A percentile compares a stretch with the other conserved stretches of the same genome.
Evolutionary conservation across 2,329 filamentous ascomycete species (phyloP).

Genomic region (Cercospora zeae-maydis): DNA sequence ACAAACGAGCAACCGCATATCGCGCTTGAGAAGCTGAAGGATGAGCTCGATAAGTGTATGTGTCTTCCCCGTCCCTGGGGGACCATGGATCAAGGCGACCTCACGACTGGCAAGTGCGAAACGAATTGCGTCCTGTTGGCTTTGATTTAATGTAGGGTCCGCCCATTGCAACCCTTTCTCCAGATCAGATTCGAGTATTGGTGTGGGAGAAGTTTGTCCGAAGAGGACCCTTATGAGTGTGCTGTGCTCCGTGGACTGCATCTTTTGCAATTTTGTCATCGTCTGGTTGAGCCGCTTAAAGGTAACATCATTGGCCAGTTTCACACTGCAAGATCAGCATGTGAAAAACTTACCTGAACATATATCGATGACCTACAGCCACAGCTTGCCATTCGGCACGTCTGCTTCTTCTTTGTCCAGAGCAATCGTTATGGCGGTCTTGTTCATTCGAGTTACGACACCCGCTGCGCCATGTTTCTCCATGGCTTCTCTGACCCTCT

Average conservation of each 20-base stretch:
- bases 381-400: slow-evolving; percentile 55
- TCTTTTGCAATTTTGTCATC: slow-evolving; percentile 58
- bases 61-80: slow-evolving; percentile 94
- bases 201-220: slow-evolving; percentile 54
- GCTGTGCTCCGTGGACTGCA: slow-evolving; percentile 54
- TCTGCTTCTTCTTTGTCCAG: slow-evolving; percentile 62
- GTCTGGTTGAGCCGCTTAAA: slow-evolving; percentile 63
- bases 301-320: slow-evolving; percentile 64
- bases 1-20: slow-evolving; percentile 80
- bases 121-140: slow-evolving; percentile 61
- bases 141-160: slow-evolving; percentile 57
- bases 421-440: slow-evolving; percentile 60
- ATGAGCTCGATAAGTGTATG: slow-evolving; percentile 95
- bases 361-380: slow-evolving; percentile 53
- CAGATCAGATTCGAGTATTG: slow-evolving; percentile 45
- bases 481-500: slow-evolving; percentile 66
- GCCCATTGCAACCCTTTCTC: slow-evolving; percentile 49
- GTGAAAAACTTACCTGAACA: slow-evolving; percentile 21
- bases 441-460: slow-evolving; percentile 64
- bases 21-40: slow-evolving; percentile 74
- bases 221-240: slow-evolving; percentile 60
- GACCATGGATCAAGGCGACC: slow-evolving; percentile 87
- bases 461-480: slow-evolving; percentile 66
- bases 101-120: slow-evolving; percentile 81
- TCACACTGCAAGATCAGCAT: slow-evolving; percentile 49